phyloP scores from a whole-genome alignment of 73 alveolate species.

The Paramecium caudatum region DNA sequence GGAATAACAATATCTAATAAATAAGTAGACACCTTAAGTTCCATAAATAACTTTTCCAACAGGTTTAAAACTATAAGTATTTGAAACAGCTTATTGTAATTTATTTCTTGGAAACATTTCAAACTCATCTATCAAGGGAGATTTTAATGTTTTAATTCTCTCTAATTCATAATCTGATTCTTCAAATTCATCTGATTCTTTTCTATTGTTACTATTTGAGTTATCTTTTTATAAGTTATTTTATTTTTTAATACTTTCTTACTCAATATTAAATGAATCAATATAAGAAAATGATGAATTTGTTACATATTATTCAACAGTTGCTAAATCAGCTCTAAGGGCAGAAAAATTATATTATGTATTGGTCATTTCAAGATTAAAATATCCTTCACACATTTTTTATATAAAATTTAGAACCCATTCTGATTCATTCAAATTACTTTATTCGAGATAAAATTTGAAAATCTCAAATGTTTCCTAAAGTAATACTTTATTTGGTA shows the following conservation, averaged over 20 bases:
- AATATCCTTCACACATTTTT: slow-evolving; percentile 21
- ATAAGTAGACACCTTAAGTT: slow-evolving; percentile 25
- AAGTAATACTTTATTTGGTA: neutral
- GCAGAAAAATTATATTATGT: slow-evolving; percentile 23
- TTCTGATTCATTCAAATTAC: neutral
- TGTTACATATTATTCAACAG: slow-evolving; percentile 13
- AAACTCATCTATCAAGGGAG: slow-evolving; percentile 27
- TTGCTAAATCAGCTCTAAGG: neutral
- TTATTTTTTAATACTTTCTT: slow-evolving; percentile 21
- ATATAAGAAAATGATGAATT: slow-evolving; percentile 31
- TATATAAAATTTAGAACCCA: slow-evolving; percentile 39
- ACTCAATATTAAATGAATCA: slow-evolving; percentile 21
- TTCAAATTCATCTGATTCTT: slow-evolving; percentile 49
- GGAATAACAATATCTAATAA: slow-evolving; percentile 56
- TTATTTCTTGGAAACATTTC: neutral
- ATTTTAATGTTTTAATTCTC: slow-evolving; percentile 16
- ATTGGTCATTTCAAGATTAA: neutral
- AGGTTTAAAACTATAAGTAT: neutral
- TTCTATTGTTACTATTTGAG: neutral
- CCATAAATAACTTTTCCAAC: slow-evolving; percentile 47
- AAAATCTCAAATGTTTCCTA: slow-evolving; percentile 51
- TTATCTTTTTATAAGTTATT: neutral
- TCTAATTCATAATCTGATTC: slow-evolving; percentile 15
- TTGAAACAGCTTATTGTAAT: neutral
- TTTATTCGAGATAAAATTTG: neutral